Evolutionary conservation across 2,329 filamentous ascomycete species (phyloP), one percentile per base, ranked within the genome.

Genomic region (Fusarium lateritium): DNA sequence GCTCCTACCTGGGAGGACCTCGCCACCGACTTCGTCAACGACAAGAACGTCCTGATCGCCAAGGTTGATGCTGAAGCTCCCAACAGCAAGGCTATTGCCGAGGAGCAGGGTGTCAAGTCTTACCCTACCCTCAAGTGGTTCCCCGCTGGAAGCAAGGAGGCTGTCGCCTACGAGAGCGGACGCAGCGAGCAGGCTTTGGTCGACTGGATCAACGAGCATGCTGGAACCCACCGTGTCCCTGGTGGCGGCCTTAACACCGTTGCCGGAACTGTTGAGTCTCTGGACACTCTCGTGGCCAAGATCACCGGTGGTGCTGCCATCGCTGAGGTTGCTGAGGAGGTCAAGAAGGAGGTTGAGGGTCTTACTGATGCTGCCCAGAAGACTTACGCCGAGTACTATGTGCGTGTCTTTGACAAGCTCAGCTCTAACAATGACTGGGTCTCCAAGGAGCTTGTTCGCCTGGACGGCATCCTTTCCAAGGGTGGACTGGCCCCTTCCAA

Each of bases 121-220:
- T 99, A 97, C 86, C 96, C 96, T 50, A 99, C 96, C 67, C 97
- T 99, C 85, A 97, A 97, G 85, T 99, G 91, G 88, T 99, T 98
- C 88, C 88, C 94, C 73, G 92, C 92, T 79, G 94, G 94, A 73
- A 92, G 90, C 77, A 92, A 87, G 69, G 89, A 92, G 76, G 80
- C 89, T 45, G 86, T 91, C 74, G 78, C 84, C 45, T 99, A 98
- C 86, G 83, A 85, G 55, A 91, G 92, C 65, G 92, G 88, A 66
- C 94, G 96, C 71, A 84, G 85, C 50, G 94, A 98, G 84, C 84
- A 87, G 46, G 92, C 90, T 70, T 84, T 99, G 42, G 80, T 98
- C 72, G 80, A 86, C 6, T 99, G 92, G 83, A 79, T 99, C 81
- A 99, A 99, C 85, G 86, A 90, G 74, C 92, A 98, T 83, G 88